phyloP scores from a whole-genome alignment of 1,284 basidiomycete species.

The Abortiporus biennis region DNA sequence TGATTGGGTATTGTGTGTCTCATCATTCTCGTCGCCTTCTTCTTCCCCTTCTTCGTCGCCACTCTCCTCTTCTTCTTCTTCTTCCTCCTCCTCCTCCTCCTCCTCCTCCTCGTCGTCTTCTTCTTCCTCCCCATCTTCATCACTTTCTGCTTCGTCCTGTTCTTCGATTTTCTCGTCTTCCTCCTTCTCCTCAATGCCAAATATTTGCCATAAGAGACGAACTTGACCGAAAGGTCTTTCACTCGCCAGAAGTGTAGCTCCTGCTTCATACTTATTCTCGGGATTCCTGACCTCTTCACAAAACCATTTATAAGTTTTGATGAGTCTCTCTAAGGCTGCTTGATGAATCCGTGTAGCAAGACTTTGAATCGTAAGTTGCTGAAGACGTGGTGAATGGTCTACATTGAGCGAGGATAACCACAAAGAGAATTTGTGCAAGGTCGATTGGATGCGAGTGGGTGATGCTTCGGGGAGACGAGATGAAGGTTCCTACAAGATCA shows the following conservation, averaged over 20 bases:
- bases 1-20: too few relatives aligned
- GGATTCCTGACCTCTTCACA: slow-evolving; percentile 71
- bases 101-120: background rate
- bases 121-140: background rate
- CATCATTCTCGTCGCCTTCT: too few relatives aligned
- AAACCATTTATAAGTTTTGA: slow-evolving; percentile 61
- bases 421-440: slow-evolving; percentile 54
- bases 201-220: slow-evolving; percentile 65
- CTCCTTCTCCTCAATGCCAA: slow-evolving; percentile 51
- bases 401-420: slow-evolving; percentile 68
- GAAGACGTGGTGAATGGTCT: slow-evolving; percentile 74
- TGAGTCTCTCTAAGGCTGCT: slow-evolving; percentile 63
- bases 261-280: slow-evolving; percentile 83
- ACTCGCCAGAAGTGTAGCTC: slow-evolving; percentile 79
- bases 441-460: slow-evolving; percentile 44
- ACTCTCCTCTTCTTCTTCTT: too few relatives aligned
- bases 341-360: slow-evolving; percentile 71
- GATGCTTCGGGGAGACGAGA: slow-evolving; percentile 57
- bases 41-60: too few relatives aligned
- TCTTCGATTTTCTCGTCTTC: background rate
- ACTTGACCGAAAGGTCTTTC: slow-evolving; percentile 78
- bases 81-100: background rate
- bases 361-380: slow-evolving; percentile 62
- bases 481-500: slow-evolving; percentile 58
- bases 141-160: background rate